Base-by-base conservation (phyloP, 805 yeast species). In the Spathaspora gorwiae region DNA sequence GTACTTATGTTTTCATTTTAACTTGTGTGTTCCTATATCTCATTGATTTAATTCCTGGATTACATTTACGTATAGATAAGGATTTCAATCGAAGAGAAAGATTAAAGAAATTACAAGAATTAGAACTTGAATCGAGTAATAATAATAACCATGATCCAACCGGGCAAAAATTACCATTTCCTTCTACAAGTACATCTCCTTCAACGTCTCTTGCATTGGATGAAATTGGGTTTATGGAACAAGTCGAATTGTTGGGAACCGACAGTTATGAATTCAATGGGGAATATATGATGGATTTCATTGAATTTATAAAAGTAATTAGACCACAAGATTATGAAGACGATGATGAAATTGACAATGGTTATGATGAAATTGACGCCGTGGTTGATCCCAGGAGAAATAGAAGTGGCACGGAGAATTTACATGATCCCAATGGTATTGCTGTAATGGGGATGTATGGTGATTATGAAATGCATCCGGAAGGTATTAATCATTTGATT, bases 31-130 rank as follows among this genome's bases (percentile, higher is more conserved):
- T 70, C 34, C 54, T 71, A 35, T 65, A 65, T 44, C 31, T 68
- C 13, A 64, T 71, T 47, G 74, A 71, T 48, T 45, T 56, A 11
- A 54, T 71, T 29, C 76, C 76, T 1, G 73, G 73, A 0, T 55
- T 67, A 39, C 73, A 71, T 49, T 59, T 71, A 40, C 53, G 76
- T 40, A 68, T 71, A 1, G 76, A 71, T 53, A 67, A 68, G 47
- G 54, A 57, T 26, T 71, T 60, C 52, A 70, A 70, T 49, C 53
- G 57, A 41, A 48, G 74, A 31, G 39, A 51, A 19, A 57, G 70
- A 35, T 47, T 54, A 9, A 47, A 37, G 39, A 9, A 11, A 29
- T 29, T 11, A 29, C 12, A 3, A 29, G 9, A 9, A 9, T 11
- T 9, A 5, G 32, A 29, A 9, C 9, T 11, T 29, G 32, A 29